Percentiles rank a stretch among this genome's conserved stretches.
Evolutionary conservation across 1,284 basidiomycete genomes (phyloP).

Genomic region (Thecaphora thlaspeos): DNA sequence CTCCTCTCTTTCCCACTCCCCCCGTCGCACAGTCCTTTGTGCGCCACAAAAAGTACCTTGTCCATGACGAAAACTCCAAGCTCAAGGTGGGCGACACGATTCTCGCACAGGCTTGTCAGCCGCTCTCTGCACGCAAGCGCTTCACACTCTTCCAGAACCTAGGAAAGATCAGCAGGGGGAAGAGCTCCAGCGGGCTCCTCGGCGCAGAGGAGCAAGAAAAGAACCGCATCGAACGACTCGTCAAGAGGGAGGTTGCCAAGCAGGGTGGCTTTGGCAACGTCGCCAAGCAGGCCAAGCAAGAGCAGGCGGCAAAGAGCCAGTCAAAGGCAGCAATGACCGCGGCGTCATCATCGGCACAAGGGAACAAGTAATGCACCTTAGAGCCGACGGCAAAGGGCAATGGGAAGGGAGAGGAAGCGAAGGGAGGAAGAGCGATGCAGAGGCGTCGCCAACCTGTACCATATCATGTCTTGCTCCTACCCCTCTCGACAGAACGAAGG

Average conservation of each 20-base stretch:
- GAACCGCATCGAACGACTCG: slow-evolving; percentile 41
- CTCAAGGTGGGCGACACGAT: slow-evolving; percentile 51
- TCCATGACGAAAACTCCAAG: slow-evolving; percentile 43
- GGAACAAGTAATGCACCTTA: too few species aligned
- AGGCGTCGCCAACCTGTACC: too few species aligned
- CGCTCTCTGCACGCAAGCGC: slow-evolving; percentile 50
- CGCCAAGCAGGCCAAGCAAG: background rate
- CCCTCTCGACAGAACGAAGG: too few species aligned
- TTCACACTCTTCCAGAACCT: slow-evolving; percentile 42
- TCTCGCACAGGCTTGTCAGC: slow-evolving; percentile 45
- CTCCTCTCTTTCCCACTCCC: too few species aligned
- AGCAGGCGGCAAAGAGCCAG: background rate
- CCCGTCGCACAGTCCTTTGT: slow-evolving; percentile 25
- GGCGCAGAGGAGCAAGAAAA: slow-evolving; percentile 47
- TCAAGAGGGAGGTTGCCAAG: slow-evolving; percentile 42
- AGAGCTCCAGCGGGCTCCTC: slow-evolving; percentile 33
- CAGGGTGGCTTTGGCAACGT: slow-evolving; percentile 1
- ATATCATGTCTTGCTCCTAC: too few species aligned
- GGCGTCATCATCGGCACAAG: background rate
- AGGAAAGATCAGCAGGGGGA: slow-evolving; percentile 23
- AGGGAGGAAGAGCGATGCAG: too few species aligned
- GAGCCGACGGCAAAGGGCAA: too few species aligned
- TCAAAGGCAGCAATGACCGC: background rate
- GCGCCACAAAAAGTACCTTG: slow-evolving; percentile 53
- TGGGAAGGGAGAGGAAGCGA: too few species aligned